A percentile compares a stretch with the other conserved stretches of the same genome.
Evolutionary conservation across 805 yeast genomes (phyloP).

Genomic region (Lachancea waltii): DNA sequence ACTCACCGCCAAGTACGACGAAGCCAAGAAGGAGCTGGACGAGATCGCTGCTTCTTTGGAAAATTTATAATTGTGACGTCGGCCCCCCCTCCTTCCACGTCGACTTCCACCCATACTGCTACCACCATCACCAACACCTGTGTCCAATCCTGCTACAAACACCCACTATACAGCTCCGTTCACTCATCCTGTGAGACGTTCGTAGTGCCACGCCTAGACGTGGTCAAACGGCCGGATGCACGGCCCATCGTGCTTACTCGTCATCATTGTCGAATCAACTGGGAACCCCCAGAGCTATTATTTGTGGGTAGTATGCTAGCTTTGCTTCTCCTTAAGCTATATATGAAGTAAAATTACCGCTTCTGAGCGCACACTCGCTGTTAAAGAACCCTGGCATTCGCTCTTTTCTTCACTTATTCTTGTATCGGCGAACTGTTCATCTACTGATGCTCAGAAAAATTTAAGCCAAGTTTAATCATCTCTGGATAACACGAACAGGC

Average conservation of each 20-base stretch:
- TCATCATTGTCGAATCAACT: not conserved
- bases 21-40: conserved; percentile 89
- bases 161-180: not conserved
- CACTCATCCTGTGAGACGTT: not conserved
- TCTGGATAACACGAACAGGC: no score
- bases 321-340: conserved; percentile 8
- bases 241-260: not conserved
- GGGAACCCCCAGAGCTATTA: conserved; percentile 4
- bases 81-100: conserved; percentile 4
- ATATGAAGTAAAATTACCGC: not conserved
- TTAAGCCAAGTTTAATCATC: not conserved
- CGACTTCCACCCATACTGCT: conserved; percentile 5
- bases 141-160: not conserved
- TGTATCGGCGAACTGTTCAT: not conserved
- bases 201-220: not conserved
- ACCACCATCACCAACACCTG: not conserved
- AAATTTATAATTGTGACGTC: conserved; percentile 29
- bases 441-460: not conserved
- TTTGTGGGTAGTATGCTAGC: conserved; percentile 6
- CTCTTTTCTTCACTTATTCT: no score
- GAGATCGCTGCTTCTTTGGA: conserved; percentile 96
- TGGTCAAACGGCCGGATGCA: not conserved
- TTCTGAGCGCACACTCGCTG: no score
- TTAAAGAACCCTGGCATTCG: no score
- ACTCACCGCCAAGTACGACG: conserved; percentile 68